These are phyloP conservation scores for Raphidocelis subcapitata DNA, from an alignment of 139 green algal genomes.

Conservation along the genomic window DNA sequence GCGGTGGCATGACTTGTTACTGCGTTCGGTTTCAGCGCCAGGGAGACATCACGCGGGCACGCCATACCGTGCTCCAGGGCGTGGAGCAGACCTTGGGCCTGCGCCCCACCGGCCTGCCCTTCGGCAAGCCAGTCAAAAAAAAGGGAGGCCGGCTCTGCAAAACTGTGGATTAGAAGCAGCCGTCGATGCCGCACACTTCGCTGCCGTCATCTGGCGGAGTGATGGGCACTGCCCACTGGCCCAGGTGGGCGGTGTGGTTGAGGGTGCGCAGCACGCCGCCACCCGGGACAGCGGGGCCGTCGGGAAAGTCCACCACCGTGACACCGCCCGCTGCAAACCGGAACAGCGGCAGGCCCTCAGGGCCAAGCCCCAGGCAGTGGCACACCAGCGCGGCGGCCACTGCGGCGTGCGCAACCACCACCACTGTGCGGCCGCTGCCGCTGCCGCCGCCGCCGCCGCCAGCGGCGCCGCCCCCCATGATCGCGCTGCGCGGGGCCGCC, in stretches of 20 bases:
- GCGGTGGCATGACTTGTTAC: no score
- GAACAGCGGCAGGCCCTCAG: conserved; percentile 40
- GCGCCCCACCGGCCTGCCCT: no score
- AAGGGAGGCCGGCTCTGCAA: no score
- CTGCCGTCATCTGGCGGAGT: no score
- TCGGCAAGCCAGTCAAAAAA: no score
- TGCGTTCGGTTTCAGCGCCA: no score
- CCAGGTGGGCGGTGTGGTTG: conserved; percentile 67
- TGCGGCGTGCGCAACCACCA: conserved; percentile 44
- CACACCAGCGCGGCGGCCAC: conserved; percentile 47
- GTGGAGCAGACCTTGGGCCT: no score
- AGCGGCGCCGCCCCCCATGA: neutral
- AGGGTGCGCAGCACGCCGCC: conserved; percentile 36
- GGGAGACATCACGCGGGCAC: no score
- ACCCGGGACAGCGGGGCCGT: conserved; percentile 17
- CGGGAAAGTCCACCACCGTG: conserved; percentile 74
- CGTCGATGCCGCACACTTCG: no score
- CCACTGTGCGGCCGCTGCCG: conserved; percentile 31
- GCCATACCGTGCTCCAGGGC: no score
- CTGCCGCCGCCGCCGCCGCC: conserved; percentile 4
- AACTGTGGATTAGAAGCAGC: no score
- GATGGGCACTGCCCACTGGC: neutral
- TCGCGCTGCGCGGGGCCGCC: neutral
- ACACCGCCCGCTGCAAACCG: conserved; percentile 56
- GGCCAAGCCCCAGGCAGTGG: conserved; percentile 41